Percentiles rank a stretch among this genome's conserved stretches.
Conservation (phyloP, 768 basidiomycete genomes). For the Hypsizygus marmoreus region DNA sequence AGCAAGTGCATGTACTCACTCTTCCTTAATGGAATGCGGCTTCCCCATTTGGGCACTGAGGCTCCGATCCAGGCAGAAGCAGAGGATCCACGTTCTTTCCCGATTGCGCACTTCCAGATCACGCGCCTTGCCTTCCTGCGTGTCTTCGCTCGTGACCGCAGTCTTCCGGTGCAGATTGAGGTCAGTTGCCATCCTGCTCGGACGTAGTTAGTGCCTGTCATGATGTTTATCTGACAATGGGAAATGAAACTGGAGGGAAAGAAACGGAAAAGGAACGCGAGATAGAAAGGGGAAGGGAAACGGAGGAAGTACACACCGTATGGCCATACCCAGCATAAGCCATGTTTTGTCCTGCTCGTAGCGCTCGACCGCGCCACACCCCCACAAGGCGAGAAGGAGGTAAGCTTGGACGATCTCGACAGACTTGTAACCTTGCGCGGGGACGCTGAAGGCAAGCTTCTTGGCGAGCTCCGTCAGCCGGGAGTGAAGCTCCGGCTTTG, state of each 20-base stretch:
- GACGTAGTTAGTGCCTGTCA: background rate
- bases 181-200: conserved; percentile 86
- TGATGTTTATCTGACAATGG: background rate
- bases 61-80: conserved; percentile 85
- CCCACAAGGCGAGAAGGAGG: conserved; percentile 85
- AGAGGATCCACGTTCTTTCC: conserved; percentile 92
- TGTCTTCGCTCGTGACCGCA: conserved; percentile 57
- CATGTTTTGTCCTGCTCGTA: conserved; percentile 98
- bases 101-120: conserved; percentile 90
- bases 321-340: conserved; percentile 85
- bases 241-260: no score
- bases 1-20: conserved; percentile 67
- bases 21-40: conserved; percentile 89
- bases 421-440: conserved; percentile 87
- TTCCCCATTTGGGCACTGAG: conserved; percentile 97
- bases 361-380: conserved; percentile 91
- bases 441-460: conserved; percentile 85
- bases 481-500: conserved; percentile 79
- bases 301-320: conserved; percentile 52
- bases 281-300: no score
- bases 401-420: conserved; percentile 96
- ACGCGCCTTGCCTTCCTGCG: conserved; percentile 76
- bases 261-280: no score
- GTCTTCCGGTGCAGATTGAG: conserved; percentile 93
- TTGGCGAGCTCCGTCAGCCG: conserved; percentile 81